Evolutionary conservation across 306 rosid genomes (phyloP), one percentile per base, ranked within the genome.

Genomic region (Rosa multiflora): DNA sequence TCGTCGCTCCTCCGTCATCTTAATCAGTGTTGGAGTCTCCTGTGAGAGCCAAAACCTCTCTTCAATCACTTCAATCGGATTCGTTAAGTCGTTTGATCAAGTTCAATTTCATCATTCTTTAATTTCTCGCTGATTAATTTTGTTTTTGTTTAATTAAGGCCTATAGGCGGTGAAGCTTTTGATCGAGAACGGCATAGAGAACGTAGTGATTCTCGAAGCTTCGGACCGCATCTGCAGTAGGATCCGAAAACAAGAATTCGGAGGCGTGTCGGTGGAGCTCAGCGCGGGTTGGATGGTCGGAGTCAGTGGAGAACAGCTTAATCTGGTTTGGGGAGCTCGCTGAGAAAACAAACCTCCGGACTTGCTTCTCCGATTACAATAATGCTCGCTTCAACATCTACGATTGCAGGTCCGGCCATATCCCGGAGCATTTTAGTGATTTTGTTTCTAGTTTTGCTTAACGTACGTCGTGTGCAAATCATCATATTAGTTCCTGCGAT

Each of bases 211-310:
- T 21, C 87, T 95, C 0, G 99, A 95, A 82, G 99, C 99, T 0
- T 92, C 99, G 2, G 96, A 92, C 84, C 91, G 97, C 52, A 90
- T 95, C 59, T 98, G 99, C 42, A 97, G 99, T 7, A 91, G 99
- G 87, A 89, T 95, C 72, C 85, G 91, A 6, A 95, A 91, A 75
- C 94, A 95, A 72, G 52, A 77, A 59, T 95, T 95, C 75, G 98
- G 97, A 2, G n/a, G 98, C 13, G 88, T 95, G 72, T 76, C 96
- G 79, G 99, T 87, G 73, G 99, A 95, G 81, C 97, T 92, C 17
- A 98, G 98, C 4, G 98, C 99, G 2, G 99, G 99, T 20, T 95
- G 99, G 99, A 92, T 95, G 35, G 97, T 91, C 52, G 99, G 99
- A 29, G 99, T 95, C 59, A 98, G 97, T 1, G 99, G 99, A 0